Evolutionary conservation across 805 yeast genomes (phyloP), one percentile per base, ranked within the genome.

Genomic region (Candida boidinii): DNA sequence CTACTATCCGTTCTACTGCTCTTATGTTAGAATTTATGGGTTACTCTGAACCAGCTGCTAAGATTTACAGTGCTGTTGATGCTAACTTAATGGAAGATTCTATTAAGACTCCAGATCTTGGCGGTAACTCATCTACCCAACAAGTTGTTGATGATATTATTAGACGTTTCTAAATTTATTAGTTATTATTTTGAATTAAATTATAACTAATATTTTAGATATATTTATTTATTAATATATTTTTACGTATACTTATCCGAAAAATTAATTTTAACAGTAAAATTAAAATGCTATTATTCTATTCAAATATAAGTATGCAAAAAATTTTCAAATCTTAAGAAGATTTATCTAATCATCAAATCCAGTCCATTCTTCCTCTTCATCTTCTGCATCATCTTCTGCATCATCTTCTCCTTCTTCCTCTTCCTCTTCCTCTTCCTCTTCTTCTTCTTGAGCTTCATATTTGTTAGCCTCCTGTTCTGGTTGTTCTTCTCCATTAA

Each of bases 1-100:
- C 98, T 36, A 92, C 98, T 32, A 90, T 92, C 56, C 80, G 98
- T 66, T 92, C 98, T 20, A 79, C 96, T 38, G 98, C 97, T 36
- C 70, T 92, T 57, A 80, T 92, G 95, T 76, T 92, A 60, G 97
- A 92, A 66, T 90, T 92, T 68, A 76, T 92, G 76, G 97, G 97
- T 40, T 73, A 81, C 64, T 63, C 83, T 27, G 76, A 77, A 45
- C 84, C 95, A 34, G 97, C 98, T 41, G 86, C 94, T 42, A 76
- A 79, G 50, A 92, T 92, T 48, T 84, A 90, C 68, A 73, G 70
- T 47, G 98, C 98, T 35, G 97, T 90, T 37, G 96, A 92, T 56
- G 92, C 88, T 41, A 85, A 87, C 67, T 71, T 92, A 64, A 62
- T 71, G 46, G 96, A 80, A 58, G 82, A 84, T 57, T 58, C 67